Conservation (phyloP, 1,284 basidiomycete species). For the Cerioporus squamosus region DNA sequence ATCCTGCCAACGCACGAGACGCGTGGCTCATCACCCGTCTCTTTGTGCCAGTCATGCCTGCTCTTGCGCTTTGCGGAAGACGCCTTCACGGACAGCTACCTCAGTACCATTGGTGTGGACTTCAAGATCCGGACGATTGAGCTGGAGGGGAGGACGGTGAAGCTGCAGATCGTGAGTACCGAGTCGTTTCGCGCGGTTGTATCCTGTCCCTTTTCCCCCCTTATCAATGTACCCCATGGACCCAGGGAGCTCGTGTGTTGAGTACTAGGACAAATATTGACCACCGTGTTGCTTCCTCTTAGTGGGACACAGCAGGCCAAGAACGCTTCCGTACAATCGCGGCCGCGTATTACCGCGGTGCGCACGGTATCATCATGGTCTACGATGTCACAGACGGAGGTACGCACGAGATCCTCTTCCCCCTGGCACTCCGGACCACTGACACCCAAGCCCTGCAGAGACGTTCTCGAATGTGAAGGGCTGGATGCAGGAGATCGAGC, state of each 20-base stretch:
- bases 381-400: slow-evolving; percentile 99
- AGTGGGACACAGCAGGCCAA: slow-evolving; percentile 99
- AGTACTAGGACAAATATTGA: too few species aligned
- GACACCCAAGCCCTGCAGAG: slow-evolving; percentile 52
- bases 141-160: slow-evolving; percentile 99
- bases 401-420: slow-evolving; percentile 42
- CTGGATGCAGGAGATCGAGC: slow-evolving; percentile 99
- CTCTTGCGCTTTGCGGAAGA: slow-evolving; percentile 99
- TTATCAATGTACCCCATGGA: neutral
- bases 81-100: slow-evolving; percentile 99
- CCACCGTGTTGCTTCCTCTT: neutral
- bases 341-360: slow-evolving; percentile 97
- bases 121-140: slow-evolving; percentile 99
- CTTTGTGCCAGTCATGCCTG: slow-evolving; percentile 83
- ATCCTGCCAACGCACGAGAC: slow-evolving; percentile 1
- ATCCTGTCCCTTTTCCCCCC: too few species aligned
- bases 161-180: slow-evolving; percentile 96
- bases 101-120: slow-evolving; percentile 98
- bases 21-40: neutral
- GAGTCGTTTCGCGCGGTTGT: neutral
- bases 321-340: slow-evolving; percentile 98
- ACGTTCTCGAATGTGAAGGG: slow-evolving; percentile 99
- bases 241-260: neutral
- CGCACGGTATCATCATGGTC: slow-evolving; percentile 97
- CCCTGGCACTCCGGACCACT: too few species aligned